Conservation (phyloP, 371 early-diverging fungal genomes). For the Apophysomyces sp. region DNA sequence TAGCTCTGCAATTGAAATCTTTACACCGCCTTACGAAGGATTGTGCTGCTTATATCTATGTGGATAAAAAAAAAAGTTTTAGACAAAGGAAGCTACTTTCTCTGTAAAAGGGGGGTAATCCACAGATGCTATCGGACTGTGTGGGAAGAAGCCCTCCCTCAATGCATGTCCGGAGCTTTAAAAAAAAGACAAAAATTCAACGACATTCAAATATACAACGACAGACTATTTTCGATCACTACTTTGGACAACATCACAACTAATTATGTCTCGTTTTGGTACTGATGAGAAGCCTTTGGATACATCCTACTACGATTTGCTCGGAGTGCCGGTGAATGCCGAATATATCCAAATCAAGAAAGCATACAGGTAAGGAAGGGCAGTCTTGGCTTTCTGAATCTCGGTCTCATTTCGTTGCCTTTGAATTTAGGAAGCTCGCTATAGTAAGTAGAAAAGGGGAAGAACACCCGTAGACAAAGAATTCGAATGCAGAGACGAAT, state of each 20-base stretch:
- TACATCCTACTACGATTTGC: conserved; percentile 83
- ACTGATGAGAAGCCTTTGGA: conserved; percentile 77
- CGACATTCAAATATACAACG: neutral
- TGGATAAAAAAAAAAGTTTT: too few species aligned
- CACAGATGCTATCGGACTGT: too few species aligned
- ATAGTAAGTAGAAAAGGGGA: conserved; percentile 26
- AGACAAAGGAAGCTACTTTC: too few species aligned
- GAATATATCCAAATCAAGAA: conserved; percentile 90
- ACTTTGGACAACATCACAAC: neutral
- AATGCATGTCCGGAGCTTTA: too few species aligned
- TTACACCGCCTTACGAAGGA: too few species aligned
- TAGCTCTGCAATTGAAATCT: too few species aligned
- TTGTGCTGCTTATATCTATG: too few species aligned
- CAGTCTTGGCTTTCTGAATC: neutral
- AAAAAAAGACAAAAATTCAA: too few species aligned
- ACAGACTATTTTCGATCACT: neutral
- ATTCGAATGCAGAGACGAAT: neutral
- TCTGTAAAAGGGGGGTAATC: too few species aligned
- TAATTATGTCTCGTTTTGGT: conserved; percentile 41
- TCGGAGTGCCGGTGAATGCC: conserved; percentile 81
- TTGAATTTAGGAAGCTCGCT: conserved; percentile 37
- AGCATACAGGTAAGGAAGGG: conserved; percentile 72
- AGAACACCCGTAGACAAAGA: neutral
- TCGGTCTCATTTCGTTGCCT: neutral
- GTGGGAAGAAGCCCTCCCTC: too few species aligned